Percentiles rank a stretch among this genome's conserved stretches.
Evolutionary conservation across 371 early-diverging fungal genomes (phyloP).

Genomic region (Mortierella sp.): DNA sequence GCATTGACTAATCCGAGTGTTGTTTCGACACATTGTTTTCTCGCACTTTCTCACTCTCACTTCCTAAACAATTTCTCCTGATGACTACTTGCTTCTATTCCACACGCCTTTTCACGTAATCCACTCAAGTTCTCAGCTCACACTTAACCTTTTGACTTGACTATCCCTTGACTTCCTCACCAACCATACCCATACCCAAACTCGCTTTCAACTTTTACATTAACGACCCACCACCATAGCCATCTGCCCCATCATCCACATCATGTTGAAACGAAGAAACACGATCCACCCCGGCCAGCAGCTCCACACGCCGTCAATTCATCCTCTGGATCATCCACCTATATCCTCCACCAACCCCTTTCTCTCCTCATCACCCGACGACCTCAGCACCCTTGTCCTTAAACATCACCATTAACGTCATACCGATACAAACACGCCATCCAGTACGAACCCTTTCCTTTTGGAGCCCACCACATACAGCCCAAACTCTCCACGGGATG

Average conservation of each 20-base stretch:
- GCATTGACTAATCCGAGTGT: background rate
- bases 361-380: constrained; percentile 9
- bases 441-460: background rate
- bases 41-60: background rate
- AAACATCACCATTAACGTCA: background rate
- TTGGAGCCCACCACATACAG: background rate
- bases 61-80: too few species aligned
- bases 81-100: too few species aligned
- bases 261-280: constrained; percentile 30
- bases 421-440: background rate
- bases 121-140: too few species aligned
- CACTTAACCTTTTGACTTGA: too few species aligned
- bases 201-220: too few species aligned
- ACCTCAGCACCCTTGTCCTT: background rate
- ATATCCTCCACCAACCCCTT: constrained; percentile 24
- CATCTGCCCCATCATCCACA: background rate
- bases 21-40: background rate
- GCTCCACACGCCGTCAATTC: background rate
- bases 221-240: background rate
- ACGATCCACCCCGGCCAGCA: constrained; percentile 26
- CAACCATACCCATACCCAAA: too few species aligned
- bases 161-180: background rate
- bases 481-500: background rate
- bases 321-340: background rate
- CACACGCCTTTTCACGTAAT: too few species aligned